A percentile compares a stretch with the other conserved stretches of the same genome.
Evolutionary conservation across 208 protist species (phyloP).

Genomic region (Leishmania amazonensis): DNA sequence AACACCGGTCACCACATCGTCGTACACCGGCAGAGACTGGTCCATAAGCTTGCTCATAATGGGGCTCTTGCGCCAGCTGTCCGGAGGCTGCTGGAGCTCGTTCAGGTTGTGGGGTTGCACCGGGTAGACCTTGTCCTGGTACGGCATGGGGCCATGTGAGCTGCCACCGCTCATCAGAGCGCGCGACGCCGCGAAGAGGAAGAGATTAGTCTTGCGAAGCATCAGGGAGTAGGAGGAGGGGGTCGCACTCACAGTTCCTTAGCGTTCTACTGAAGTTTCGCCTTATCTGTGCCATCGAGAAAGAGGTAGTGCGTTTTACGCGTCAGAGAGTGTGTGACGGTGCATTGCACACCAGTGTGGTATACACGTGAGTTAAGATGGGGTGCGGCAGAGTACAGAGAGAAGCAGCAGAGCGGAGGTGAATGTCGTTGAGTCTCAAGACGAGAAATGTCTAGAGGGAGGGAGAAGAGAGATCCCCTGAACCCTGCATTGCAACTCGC

Average conservation of each 20-base stretch:
- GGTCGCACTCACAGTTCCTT: slow-evolving; percentile 23
- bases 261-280: slow-evolving; percentile 1
- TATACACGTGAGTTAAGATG: background rate
- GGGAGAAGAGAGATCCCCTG: background rate
- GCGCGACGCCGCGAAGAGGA: slow-evolving; percentile 65
- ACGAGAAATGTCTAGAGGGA: background rate
- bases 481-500: background rate
- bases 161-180: slow-evolving; percentile 55
- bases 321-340: background rate
- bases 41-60: slow-evolving; percentile 92
- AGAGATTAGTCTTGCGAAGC: slow-evolving; percentile 77
- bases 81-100: slow-evolving; percentile 78
- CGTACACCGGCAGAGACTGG: slow-evolving; percentile 84
- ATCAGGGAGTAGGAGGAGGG: slow-evolving; percentile 35
- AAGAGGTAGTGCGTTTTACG: background rate
- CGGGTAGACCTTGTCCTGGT: slow-evolving; percentile 87
- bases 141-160: slow-evolving; percentile 64
- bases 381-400: background rate
- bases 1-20: slow-evolving; percentile 82
- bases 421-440: background rate
- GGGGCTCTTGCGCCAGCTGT: slow-evolving; percentile 83
- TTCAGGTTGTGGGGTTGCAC: slow-evolving; percentile 83
- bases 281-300: background rate
- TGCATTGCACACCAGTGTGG: background rate
- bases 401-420: background rate